phyloP scores from a whole-genome alignment of 257 asterid genomes.

The Mitragyna speciosa region DNA sequence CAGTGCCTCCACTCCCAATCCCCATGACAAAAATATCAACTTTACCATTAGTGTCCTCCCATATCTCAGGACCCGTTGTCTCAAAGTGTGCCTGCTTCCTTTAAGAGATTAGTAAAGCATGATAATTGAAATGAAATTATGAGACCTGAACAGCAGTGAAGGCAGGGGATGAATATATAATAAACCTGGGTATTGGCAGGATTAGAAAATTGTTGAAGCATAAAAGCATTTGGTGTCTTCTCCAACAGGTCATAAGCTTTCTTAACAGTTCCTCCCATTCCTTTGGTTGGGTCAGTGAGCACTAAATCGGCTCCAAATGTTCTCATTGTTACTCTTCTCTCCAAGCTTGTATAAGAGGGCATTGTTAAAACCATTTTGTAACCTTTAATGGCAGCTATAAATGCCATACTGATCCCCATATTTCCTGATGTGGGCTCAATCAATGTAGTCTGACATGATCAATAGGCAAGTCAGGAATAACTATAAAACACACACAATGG shows the following conservation, averaged over 20 bases:
- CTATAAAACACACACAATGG: not conserved
- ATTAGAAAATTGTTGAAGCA: slow-evolving; percentile 96
- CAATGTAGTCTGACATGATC: slow-evolving; percentile 58
- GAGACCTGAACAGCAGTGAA: not conserved
- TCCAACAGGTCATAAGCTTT: slow-evolving; percentile 81
- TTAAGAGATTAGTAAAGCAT: not conserved
- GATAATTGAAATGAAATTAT: not conserved
- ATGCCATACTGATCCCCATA: slow-evolving; percentile 98
- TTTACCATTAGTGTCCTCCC: slow-evolving; percentile 92
- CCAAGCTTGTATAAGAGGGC: slow-evolving; percentile 98
- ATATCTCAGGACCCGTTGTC: slow-evolving; percentile 98
- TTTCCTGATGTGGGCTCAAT: slow-evolving; percentile 98
- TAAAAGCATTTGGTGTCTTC: slow-evolving; percentile 69
- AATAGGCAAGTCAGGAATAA: not conserved
- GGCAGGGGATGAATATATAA: not conserved
- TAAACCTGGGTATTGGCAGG: slow-evolving; percentile 86
- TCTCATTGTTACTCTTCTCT: slow-evolving; percentile 90
- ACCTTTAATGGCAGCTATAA: slow-evolving; percentile 94
- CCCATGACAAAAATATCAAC: slow-evolving; percentile 96
- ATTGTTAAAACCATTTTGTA: slow-evolving; percentile 97
- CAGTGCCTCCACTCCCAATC: slow-evolving; percentile 98
- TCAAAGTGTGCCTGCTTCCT: slow-evolving; percentile 73
- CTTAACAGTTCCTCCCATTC: slow-evolving; percentile 97
- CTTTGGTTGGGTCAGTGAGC: slow-evolving; percentile 87
- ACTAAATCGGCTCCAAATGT: slow-evolving; percentile 90